A percentile compares a stretch with the other conserved stretches of the same genome.
phyloP scores from a whole-genome alignment of 2,329 filamentous ascomycete species.

The Penicillium sp. region DNA sequence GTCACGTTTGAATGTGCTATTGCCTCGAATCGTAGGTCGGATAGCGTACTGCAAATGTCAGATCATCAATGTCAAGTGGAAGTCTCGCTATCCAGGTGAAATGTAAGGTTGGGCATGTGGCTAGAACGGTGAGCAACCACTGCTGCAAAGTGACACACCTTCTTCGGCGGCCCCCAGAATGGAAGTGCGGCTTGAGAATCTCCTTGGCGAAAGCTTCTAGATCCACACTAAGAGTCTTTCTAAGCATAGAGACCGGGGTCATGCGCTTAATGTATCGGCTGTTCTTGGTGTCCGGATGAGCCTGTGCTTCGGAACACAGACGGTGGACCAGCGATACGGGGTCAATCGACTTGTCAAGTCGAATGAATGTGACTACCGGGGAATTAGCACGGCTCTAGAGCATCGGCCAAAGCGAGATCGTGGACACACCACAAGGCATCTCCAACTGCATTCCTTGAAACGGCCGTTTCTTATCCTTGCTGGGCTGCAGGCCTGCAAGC shows the following conservation, averaged over 20 bases:
- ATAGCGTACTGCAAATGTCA: constrained; percentile 53
- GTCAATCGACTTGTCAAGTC: constrained; percentile 52
- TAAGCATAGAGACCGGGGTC: constrained; percentile 55
- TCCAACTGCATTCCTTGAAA: constrained; percentile 53
- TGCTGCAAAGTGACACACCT: constrained; percentile 41
- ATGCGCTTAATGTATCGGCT: constrained; percentile 57
- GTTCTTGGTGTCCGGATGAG: constrained; percentile 48
- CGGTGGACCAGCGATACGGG: constrained; percentile 56
- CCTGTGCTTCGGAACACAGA: constrained; percentile 54
- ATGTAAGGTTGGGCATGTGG: neutral
- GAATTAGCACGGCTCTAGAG: constrained; percentile 20
- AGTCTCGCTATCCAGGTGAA: constrained; percentile 1
- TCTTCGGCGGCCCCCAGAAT: constrained; percentile 48
- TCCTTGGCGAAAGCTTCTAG: constrained; percentile 53
- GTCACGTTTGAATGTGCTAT: constrained; percentile 54
- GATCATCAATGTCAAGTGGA: constrained; percentile 1
- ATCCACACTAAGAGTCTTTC: constrained; percentile 54
- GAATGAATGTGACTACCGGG: constrained; percentile 53
- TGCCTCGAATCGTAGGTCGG: constrained; percentile 56
- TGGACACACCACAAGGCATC: constrained; percentile 44
- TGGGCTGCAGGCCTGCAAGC: constrained; percentile 49
- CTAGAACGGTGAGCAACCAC: constrained; percentile 1
- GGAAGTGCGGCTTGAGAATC: constrained; percentile 57
- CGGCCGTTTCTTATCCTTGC: constrained; percentile 42
- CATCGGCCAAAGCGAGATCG: neutral